Evolutionary conservation across 176 grass and related monocot species (phyloP).

Genomic region (Oropetium thomaeum): DNA sequence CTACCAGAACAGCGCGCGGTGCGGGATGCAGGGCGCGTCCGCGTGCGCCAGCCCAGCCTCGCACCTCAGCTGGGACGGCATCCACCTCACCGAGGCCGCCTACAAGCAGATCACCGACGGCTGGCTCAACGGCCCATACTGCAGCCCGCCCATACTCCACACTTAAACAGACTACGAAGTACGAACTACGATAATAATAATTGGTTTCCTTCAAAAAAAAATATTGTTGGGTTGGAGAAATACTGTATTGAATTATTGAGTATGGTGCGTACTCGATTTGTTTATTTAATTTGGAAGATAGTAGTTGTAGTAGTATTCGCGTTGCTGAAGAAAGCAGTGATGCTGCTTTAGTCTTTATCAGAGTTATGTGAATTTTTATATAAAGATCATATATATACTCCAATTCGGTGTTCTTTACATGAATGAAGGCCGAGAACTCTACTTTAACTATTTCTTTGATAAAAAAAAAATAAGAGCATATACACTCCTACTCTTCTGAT

Average conservation of each 20-base stretch:
- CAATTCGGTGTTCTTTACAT: too few species aligned
- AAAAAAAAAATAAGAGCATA: too few species aligned
- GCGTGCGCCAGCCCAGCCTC: conserved; percentile 52
- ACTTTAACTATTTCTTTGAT: background rate
- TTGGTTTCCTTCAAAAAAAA: too few species aligned
- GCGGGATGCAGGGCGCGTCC: conserved; percentile 41
- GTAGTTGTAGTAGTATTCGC: too few species aligned
- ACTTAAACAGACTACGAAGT: background rate
- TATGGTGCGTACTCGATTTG: background rate
- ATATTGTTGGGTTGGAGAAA: too few species aligned
- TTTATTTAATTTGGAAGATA: background rate
- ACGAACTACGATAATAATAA: background rate
- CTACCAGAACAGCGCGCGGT: conserved; percentile 50
- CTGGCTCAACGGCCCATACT: conserved; percentile 54
- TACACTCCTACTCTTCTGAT: background rate
- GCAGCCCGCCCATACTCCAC: conserved; percentile 47
- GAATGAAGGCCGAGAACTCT: background rate
- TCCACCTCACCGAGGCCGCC: conserved; percentile 66
- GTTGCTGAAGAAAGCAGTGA: background rate
- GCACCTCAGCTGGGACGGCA: conserved; percentile 81
- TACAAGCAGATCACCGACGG: conserved; percentile 60
- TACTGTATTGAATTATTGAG: background rate
- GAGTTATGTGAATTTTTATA: too few species aligned
- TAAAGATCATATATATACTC: too few species aligned
- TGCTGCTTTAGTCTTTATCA: too few species aligned